Percentiles rank a stretch among this genome's conserved stretches.
phyloP scores from a whole-genome alignment of 352 stramenopile genomes.

The Pythium myriotylum region DNA sequence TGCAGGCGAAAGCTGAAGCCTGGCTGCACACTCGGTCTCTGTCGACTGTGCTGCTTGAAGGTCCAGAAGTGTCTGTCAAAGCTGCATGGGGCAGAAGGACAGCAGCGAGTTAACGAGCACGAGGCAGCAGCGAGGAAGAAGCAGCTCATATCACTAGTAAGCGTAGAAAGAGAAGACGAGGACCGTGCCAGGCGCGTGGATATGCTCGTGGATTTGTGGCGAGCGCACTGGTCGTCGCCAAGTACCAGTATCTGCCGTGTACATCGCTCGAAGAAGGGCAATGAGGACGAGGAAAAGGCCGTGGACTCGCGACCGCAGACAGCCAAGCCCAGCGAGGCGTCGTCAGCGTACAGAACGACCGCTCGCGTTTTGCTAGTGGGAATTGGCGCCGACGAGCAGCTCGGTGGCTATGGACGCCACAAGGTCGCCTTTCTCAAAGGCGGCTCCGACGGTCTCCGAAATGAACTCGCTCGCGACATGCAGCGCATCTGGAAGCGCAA shows the following conservation, averaged over 20 bases:
- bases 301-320: background rate
- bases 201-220: slow-evolving; percentile 17
- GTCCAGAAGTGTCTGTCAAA: slow-evolving; percentile 37
- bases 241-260: slow-evolving; percentile 31
- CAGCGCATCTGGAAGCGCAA: slow-evolving; percentile 95
- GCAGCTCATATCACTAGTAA: slow-evolving; percentile 34
- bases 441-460: slow-evolving; percentile 57
- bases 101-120: background rate
- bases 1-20: slow-evolving; percentile 53
- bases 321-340: background rate
- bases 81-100: background rate
- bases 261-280: slow-evolving; percentile 30
- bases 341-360: slow-evolving; percentile 39
- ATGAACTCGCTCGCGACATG: slow-evolving; percentile 90
- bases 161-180: slow-evolving; percentile 18
- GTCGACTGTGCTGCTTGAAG: slow-evolving; percentile 52
- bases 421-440: slow-evolving; percentile 76
- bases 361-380: slow-evolving; percentile 88
- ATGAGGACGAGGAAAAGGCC: background rate
- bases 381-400: slow-evolving; percentile 95
- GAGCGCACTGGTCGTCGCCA: slow-evolving; percentile 1
- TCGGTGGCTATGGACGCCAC: slow-evolving; percentile 95
- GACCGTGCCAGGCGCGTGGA: slow-evolving; percentile 2
- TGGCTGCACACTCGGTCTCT: slow-evolving; percentile 46
- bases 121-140: slow-evolving; percentile 15